Evolutionary conservation across 768 basidiomycete species (phyloP), one percentile per base, ranked within the genome.

Genomic region (Cyclocybe aegerita): DNA sequence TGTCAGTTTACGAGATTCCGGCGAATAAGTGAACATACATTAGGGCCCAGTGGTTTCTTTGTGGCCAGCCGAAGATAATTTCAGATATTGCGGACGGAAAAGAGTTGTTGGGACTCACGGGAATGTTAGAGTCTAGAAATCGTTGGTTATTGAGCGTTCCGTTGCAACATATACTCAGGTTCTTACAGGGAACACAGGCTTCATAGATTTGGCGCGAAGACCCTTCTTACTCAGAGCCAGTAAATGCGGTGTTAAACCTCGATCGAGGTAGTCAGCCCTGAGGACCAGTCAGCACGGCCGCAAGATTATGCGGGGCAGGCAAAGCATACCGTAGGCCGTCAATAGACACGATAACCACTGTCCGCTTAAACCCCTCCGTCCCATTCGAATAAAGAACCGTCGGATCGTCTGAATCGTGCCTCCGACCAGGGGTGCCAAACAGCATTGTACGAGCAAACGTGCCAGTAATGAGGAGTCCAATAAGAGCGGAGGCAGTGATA

Each of bases 41-140:
- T 34, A 96, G 63, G 3, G 86, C 68, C 93, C 93, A 97, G 65
- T 96, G 94, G 63, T 96, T 96, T 12, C 89, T 93, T 38, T 11
- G 31, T 23, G 23, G 23, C 23, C 23, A 23, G 15, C 40, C 14
- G 39, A 41, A 53, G 33, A 23, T 43, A 53, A 36, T 60, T 43
- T n/a, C 11, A 9, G 11, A 39, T 41, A 48, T 29, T 11, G 7
- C 30, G 46, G 9, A 0, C 23, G 17, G 6, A 52, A 36, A 36
- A 7, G 11, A 53, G 29, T 6, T 32, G 42, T 15, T 14, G 23
- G 23, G 29, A 76, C 89, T 77, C 63, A 92, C 83, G 93, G 94
- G 60, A 96, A 96, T 2, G 93, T 96, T 57, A 93, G 66, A 1
- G 91, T 90, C 90, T 92, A 48, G 7, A 34, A 16, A 44, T n/a